Conservation (phyloP, 768 basidiomycete genomes). For the Hebeloma cylindrosporum region DNA sequence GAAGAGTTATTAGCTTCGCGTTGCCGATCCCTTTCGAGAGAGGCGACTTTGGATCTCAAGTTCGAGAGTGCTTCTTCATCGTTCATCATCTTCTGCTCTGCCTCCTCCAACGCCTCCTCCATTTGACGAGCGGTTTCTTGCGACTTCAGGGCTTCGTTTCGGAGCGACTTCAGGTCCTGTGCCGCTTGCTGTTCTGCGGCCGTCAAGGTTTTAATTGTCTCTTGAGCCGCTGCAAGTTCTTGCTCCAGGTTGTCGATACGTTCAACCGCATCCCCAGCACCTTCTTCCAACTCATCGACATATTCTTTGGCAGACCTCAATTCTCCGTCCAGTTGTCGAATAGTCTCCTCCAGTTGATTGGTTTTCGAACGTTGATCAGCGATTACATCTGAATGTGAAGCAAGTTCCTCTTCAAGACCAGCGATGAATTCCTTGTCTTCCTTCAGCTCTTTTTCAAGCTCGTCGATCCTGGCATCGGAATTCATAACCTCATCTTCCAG, state of each 20-base stretch:
- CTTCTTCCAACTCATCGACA: conserved; percentile 59
- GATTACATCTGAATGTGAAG: conserved; percentile 37
- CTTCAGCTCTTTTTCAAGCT: conserved; percentile 56
- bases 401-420: conserved; percentile 47
- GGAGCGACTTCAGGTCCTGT: conserved; percentile 50
- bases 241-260: conserved; percentile 57
- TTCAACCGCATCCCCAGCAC: conserved; percentile 50
- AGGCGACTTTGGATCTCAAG: conserved; percentile 49
- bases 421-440: conserved; percentile 48
- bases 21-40: conserved; percentile 58
- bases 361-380: conserved; percentile 28
- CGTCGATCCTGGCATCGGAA: conserved; percentile 51
- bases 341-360: conserved; percentile 33
- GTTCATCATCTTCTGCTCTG: conserved; percentile 65
- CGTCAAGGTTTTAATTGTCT: conserved; percentile 43
- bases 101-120: conserved; percentile 74
- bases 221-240: conserved; percentile 48
- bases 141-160: conserved; percentile 51
- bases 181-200: conserved; percentile 47
- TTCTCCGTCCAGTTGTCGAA: conserved; percentile 43
- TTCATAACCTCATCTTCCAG: conserved; percentile 60
- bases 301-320: conserved; percentile 50
- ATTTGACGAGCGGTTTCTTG: conserved; percentile 62
- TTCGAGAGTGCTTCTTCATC: conserved; percentile 56
- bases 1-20: conserved; percentile 25